Base-by-base conservation (phyloP, 2,329 filamentous ascomycete species). In the Dothideomycetes sp. region DNA sequence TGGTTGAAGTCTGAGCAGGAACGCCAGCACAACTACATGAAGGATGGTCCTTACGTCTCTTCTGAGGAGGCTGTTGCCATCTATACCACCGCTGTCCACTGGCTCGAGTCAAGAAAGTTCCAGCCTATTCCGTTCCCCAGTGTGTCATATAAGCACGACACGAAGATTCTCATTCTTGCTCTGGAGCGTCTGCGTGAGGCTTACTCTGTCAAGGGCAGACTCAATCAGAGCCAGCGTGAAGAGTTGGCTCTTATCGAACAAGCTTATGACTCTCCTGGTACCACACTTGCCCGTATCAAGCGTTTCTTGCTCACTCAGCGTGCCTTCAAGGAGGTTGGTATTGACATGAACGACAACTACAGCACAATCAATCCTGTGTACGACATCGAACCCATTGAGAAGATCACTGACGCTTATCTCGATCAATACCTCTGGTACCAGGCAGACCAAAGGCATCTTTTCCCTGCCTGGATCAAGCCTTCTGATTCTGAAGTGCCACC, bases 271-370 rank as follows among this genome's bases (percentile, higher is more conserved):
- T 95, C 88, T 47, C 91, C 93, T 2, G 91, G 91, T 45, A 98
- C 91, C 1, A 96, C 91, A 0, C 63, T 98, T 44, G 89, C 94
- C 48, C 76, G 91, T 44, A 98, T 98, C 67, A 98, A 98, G 71
- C 83, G 91, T 34, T 96, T 96, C 70, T 70, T 98, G 47, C 76
- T 98, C 31, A 98, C 93, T 0, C 91, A 98, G 59, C 79, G 91
- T 61, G 91, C 93, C 1, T 98, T 98, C 74, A 98, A 98, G 66
- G 91, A 98, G 64, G 91, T 98, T 31, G 91, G 89, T 41, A 98
- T 98, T 51, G 91, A 98, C 59, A 98, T 98, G 91, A 98, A 98
- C 61, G 91, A 98, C 67, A 98, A 98, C 58, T 98, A 98, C 67
- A 96, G 80, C 70, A 89, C 86, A 13, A 98, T 98, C 69, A 98